phyloP scores from a whole-genome alignment of 148 eudicot species.

The Limonium bicolor region DNA sequence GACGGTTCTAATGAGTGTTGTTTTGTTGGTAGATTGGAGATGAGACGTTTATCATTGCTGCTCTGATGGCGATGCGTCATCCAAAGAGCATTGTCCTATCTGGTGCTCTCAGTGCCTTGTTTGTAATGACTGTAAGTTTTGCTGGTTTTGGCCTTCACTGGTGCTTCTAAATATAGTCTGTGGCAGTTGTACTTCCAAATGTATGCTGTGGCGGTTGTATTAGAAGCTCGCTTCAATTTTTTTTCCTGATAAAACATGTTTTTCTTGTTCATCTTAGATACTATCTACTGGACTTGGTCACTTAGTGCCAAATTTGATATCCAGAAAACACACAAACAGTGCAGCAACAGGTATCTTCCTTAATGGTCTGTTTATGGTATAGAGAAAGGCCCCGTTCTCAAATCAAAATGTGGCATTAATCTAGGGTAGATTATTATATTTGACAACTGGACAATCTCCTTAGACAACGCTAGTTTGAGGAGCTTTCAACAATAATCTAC shows the following conservation, averaged over 20 bases:
- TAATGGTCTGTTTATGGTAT: background rate
- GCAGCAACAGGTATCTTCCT: slow-evolving; percentile 68
- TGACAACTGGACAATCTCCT: too few species aligned
- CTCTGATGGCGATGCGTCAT: slow-evolving; percentile 98
- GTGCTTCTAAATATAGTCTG: too few species aligned
- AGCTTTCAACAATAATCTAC: too few species aligned
- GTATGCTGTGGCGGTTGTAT: too few species aligned
- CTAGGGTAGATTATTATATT: too few species aligned
- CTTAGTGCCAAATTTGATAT: slow-evolving; percentile 82
- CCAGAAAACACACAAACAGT: slow-evolving; percentile 92
- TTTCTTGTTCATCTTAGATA: slow-evolving; percentile 20
- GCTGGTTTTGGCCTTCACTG: background rate
- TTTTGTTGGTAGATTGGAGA: slow-evolving; percentile 77
- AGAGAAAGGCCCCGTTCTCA: too few species aligned
- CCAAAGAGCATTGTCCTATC: slow-evolving; percentile 88
- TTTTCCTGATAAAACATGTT: too few species aligned
- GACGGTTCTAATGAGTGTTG: slow-evolving; percentile 11
- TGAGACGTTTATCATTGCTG: slow-evolving; percentile 95
- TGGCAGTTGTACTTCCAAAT: too few species aligned
- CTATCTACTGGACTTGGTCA: slow-evolving; percentile 93
- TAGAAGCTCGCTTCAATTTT: too few species aligned
- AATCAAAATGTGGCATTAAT: too few species aligned
- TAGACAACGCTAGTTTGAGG: too few species aligned
- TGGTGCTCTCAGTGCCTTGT: slow-evolving; percentile 92
- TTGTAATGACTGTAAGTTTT: slow-evolving; percentile 88